Evolutionary conservation across 1,139 yeast species (phyloP).

Genomic region (Sugiyamaella paludigena): DNA sequence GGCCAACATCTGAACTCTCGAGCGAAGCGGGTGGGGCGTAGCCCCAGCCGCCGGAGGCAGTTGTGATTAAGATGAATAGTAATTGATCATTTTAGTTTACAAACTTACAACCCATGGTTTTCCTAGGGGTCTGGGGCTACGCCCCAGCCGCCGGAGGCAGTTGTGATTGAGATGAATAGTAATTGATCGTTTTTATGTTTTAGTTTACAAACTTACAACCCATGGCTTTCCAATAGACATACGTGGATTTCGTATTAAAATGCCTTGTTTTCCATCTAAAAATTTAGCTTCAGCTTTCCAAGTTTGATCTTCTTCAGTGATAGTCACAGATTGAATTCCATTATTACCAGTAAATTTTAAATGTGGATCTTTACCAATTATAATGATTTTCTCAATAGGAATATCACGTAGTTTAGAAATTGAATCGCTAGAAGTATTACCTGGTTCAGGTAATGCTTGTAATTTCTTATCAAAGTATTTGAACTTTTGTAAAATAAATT

Average conservation of each 20-base stretch:
- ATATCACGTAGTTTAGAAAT: conserved; percentile 17
- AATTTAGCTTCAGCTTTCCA: conserved; percentile 40
- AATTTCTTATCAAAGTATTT: conserved; percentile 31
- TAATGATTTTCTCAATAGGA: conserved; percentile 56
- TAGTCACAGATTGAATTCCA: conserved; percentile 29
- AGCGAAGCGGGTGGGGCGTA: neutral
- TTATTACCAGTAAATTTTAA: neutral
- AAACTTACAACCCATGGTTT: conserved; percentile 44
- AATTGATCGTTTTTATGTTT: too few species aligned
- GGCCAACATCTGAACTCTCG: too few species aligned
- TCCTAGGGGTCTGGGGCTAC: conserved; percentile 20
- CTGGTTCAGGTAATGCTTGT: conserved; percentile 62
- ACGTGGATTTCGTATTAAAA: conserved; percentile 53
- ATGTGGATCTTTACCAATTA: conserved; percentile 44
- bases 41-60: conserved; percentile 8
- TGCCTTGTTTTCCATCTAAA: conserved; percentile 20
- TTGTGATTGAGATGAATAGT: too few species aligned
- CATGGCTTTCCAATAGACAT: conserved; percentile 52
- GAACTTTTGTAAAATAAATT: conserved; percentile 23
- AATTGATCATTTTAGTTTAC: neutral
- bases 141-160: conserved; percentile 9
- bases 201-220: conserved; percentile 29
- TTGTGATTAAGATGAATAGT: too few species aligned
- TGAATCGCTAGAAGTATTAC: conserved; percentile 5
- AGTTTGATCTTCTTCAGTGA: conserved; percentile 39